Evolutionary conservation across 2,329 filamentous ascomycete species (phyloP).

Genomic region (Pyrenophora seminiperda): DNA sequence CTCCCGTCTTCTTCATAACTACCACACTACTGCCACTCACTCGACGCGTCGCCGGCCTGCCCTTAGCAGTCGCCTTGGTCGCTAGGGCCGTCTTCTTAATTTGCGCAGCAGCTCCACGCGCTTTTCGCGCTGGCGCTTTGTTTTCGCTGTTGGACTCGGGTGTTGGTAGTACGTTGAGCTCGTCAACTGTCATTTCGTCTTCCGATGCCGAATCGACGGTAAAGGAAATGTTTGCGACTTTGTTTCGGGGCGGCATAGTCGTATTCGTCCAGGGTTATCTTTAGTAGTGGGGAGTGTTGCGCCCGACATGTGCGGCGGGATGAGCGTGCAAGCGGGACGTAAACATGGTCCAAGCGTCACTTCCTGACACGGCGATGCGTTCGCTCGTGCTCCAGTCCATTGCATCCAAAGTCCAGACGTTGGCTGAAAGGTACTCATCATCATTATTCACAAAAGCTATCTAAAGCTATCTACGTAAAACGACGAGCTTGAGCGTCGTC

Average conservation of each 20-base stretch:
- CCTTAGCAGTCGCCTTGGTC: conserved; percentile 42
- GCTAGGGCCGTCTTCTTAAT: conserved; percentile 28
- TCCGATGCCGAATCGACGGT: conserved; percentile 50
- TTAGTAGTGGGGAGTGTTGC: conserved; percentile 4
- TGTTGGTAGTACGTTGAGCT: conserved; percentile 44
- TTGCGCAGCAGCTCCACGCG: conserved; percentile 40
- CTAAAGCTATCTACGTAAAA: conserved; percentile 1
- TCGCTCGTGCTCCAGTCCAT: not conserved
- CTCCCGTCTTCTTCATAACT: conserved; percentile 47
- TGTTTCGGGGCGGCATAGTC: conserved; percentile 42
- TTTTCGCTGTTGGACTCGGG: conserved; percentile 51
- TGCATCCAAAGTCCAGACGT: no score
- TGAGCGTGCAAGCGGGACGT: conserved; percentile 7
- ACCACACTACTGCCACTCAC: conserved; percentile 42
- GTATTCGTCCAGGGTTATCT: not conserved
- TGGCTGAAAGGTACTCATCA: not conserved
- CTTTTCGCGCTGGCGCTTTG: conserved; percentile 42
- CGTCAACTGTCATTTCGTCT: conserved; percentile 47
- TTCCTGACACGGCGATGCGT: not conserved
- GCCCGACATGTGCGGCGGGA: conserved; percentile 11
- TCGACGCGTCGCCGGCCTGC: conserved; percentile 45
- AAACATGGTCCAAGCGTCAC: conserved; percentile 13
- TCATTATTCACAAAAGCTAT: conserved; percentile 13
- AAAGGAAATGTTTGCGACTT: conserved; percentile 44
- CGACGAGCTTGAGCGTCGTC: not conserved